Conservation (phyloP, 1,284 basidiomycete species). For the Cerrena zonata region DNA sequence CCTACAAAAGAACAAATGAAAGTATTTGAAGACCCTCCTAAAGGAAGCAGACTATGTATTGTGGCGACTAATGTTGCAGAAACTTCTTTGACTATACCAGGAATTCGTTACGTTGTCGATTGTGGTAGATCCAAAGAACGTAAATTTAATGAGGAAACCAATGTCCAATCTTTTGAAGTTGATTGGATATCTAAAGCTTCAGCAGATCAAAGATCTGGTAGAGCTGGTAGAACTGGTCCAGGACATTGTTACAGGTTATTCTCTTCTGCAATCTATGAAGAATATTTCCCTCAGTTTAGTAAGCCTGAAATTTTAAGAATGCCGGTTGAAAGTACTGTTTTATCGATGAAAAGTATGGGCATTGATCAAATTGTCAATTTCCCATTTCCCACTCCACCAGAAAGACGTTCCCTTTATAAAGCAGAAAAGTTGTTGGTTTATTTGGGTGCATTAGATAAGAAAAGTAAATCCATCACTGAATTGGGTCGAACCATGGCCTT, state of each 20-base stretch:
- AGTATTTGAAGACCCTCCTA: conserved; percentile 64
- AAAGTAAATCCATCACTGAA: conserved; percentile 73
- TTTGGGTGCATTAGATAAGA: conserved; percentile 57
- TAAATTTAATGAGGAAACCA: no score
- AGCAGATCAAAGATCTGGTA: conserved; percentile 66
- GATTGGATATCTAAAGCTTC: conserved; percentile 76
- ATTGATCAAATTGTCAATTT: conserved; percentile 96
- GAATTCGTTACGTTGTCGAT: conserved; percentile 74
- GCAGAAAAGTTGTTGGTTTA: conserved; percentile 80
- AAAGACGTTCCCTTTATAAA: conserved; percentile 69
- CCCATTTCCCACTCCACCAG: conserved; percentile 95
- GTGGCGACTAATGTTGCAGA: conserved; percentile 77
- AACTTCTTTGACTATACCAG: conserved; percentile 74
- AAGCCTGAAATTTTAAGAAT: conserved; percentile 91
- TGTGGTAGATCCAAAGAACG: conserved; percentile 81
- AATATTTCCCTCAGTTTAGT: conserved; percentile 84
- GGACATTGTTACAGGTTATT: conserved; percentile 78
- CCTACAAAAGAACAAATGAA: conserved; percentile 71
- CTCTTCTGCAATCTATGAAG: conserved; percentile 77
- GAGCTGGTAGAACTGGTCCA: conserved; percentile 73
- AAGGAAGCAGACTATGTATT: conserved; percentile 63
- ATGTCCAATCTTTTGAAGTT: conserved; percentile 68
- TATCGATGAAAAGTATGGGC: conserved; percentile 99
- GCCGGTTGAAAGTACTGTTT: conserved; percentile 93
- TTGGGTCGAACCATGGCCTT: conserved; percentile 87